These are phyloP conservation scores for Saccharomycopsis fermentans DNA, from an alignment of 805 yeast species.

Conservation along the genomic window DNA sequence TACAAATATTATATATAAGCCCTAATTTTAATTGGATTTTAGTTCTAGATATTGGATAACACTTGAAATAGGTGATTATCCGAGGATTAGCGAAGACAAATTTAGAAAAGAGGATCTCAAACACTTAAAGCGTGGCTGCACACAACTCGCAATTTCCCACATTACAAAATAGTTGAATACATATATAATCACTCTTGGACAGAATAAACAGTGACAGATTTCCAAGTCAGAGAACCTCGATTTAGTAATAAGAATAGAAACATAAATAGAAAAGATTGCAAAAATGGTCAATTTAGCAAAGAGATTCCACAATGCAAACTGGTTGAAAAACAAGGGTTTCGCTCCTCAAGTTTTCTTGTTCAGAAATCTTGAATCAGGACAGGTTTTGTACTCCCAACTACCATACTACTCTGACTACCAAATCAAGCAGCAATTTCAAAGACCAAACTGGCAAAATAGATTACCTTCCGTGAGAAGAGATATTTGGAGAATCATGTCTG, in stretches of 20 bases:
- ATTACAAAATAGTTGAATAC: too few species aligned
- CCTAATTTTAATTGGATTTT: too few species aligned
- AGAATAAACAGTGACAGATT: not conserved
- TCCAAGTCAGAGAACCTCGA: not conserved
- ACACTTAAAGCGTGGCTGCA: too few species aligned
- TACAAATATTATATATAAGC: too few species aligned
- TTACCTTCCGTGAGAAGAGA: constrained; percentile 74
- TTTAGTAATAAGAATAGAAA: not conserved
- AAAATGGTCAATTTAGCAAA: constrained; percentile 17
- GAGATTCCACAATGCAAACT: constrained; percentile 43
- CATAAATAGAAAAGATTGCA: not conserved
- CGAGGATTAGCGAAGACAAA: too few species aligned
- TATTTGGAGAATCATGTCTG: constrained; percentile 85
- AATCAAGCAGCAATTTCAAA: constrained; percentile 50
- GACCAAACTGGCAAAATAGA: constrained; percentile 86
- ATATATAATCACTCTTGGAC: too few species aligned
- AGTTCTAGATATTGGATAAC: too few species aligned
- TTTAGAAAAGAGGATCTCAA: too few species aligned
- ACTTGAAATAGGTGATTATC: too few species aligned
- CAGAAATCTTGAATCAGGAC: constrained; percentile 81
- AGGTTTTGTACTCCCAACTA: constrained; percentile 79
- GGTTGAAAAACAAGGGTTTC: constrained; percentile 50
- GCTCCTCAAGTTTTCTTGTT: constrained; percentile 81
- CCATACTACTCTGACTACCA: constrained; percentile 35
- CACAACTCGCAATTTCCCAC: too few species aligned